These are phyloP conservation scores for Toxicodendron radicans DNA, from an alignment of 345 rosid species.

Conservation along the genomic window DNA sequence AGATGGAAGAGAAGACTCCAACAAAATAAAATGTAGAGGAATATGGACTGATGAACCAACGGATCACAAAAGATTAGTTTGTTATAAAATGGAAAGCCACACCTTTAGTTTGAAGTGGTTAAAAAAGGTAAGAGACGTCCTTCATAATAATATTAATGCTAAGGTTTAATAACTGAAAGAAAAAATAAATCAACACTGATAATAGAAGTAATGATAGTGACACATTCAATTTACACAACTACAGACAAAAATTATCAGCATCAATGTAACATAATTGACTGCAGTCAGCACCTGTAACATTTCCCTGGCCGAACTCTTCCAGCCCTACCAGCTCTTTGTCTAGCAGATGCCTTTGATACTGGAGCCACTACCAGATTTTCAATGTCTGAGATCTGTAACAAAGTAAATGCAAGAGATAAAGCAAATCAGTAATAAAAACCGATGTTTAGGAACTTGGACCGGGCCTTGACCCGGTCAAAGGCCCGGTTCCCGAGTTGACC, in stretches of 20 bases:
- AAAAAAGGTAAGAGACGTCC: slow-evolving; percentile 1
- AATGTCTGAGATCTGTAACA: slow-evolving; percentile 76
- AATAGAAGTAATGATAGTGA: not conserved
- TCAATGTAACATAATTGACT: not conserved
- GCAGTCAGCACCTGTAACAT: slow-evolving; percentile 72
- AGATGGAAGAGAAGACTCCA: not conserved
- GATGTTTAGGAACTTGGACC: too few relatives aligned
- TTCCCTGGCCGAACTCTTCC: slow-evolving; percentile 95
- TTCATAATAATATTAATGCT: not conserved
- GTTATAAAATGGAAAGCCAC: not conserved
- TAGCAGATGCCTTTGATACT: slow-evolving; percentile 95
- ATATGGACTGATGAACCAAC: not conserved
- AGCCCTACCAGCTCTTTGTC: slow-evolving; percentile 97
- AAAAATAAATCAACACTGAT: not conserved
- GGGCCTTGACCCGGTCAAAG: too few relatives aligned
- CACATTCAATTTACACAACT: slow-evolving; percentile 3
- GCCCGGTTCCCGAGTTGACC: too few relatives aligned
- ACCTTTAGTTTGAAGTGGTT: not conserved
- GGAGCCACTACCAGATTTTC: slow-evolving; percentile 94
- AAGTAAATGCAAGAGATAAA: not conserved
- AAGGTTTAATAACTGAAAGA: not conserved
- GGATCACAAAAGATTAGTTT: not conserved
- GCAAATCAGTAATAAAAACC: not conserved
- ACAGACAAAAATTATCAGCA: not conserved
- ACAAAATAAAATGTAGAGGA: not conserved